phyloP scores from a whole-genome alignment of 495 filamentous ascomycete genomes.

The Pyronema omphalodes region DNA sequence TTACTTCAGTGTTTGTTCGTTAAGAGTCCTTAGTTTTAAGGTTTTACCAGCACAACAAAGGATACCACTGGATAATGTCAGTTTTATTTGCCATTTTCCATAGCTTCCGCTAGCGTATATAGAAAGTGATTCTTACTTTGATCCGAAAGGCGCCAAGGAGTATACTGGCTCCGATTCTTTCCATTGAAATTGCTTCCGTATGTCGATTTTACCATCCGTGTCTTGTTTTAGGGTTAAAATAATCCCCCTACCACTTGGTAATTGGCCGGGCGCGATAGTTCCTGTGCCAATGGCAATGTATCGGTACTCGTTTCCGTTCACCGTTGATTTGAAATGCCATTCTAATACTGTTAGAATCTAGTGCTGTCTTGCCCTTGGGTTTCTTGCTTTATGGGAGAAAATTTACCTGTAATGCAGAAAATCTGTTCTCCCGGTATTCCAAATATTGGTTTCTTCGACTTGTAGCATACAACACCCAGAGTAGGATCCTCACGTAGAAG shows the following conservation, averaged over 20 bases:
- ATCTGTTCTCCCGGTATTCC: conserved; percentile 23
- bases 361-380: background rate
- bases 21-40: conserved; percentile 13
- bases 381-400: background rate
- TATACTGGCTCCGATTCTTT: conserved; percentile 18
- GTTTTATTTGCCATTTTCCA: background rate
- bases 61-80: conserved; percentile 11
- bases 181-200: conserved; percentile 18
- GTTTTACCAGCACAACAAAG: conserved; percentile 19
- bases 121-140: background rate
- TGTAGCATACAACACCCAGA: background rate
- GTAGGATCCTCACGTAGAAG: too few species aligned
- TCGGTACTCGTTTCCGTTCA: conserved; percentile 18
- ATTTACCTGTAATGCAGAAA: conserved; percentile 20
- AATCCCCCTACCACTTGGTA: conserved; percentile 16
- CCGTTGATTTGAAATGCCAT: conserved; percentile 17
- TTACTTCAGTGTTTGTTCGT: conserved; percentile 12
- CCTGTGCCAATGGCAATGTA: conserved; percentile 21
- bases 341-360: conserved; percentile 4
- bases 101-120: too few species aligned
- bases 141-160: conserved; percentile 20
- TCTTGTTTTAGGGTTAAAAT: conserved; percentile 12
- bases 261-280: conserved; percentile 10
- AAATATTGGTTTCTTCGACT: conserved; percentile 18
- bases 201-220: conserved; percentile 13